These are phyloP conservation scores for Pisolithus tinctorius DNA, from an alignment of 768 basidiomycete genomes.

Conservation along the genomic window DNA sequence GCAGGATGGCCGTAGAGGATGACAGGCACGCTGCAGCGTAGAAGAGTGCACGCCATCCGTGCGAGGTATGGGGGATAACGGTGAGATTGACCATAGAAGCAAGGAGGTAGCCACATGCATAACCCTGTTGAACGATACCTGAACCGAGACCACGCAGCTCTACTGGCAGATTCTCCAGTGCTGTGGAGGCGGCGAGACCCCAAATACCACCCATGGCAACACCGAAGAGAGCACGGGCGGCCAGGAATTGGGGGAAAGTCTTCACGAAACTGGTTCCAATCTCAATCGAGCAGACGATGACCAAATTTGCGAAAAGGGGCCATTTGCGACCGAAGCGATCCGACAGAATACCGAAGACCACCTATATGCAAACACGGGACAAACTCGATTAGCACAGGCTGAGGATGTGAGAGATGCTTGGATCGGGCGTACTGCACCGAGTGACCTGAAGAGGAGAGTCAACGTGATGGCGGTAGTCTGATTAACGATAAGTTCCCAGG, in stretches of 20 bases:
- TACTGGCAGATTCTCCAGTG: slow-evolving; percentile 85
- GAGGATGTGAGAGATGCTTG: neutral
- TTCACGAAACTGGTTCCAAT: slow-evolving; percentile 77
- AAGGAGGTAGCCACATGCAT: slow-evolving; percentile 80
- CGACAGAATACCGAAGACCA: slow-evolving; percentile 76
- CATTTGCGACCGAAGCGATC: slow-evolving; percentile 93
- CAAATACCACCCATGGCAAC: slow-evolving; percentile 88
- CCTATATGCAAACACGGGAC: slow-evolving; percentile 9
- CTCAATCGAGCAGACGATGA: slow-evolving; percentile 65
- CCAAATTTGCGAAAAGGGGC: slow-evolving; percentile 75
- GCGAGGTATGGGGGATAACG: slow-evolving; percentile 30
- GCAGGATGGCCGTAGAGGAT: slow-evolving; percentile 58
- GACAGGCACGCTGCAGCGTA: slow-evolving; percentile 72
- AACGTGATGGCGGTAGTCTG: slow-evolving; percentile 82
- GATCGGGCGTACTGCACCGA: slow-evolving; percentile 49
- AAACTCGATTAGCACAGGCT: too few species aligned
- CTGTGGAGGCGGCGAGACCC: slow-evolving; percentile 76
- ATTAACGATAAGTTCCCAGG: neutral
- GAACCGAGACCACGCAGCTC: slow-evolving; percentile 82
- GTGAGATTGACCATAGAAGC: slow-evolving; percentile 78
- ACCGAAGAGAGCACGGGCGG: slow-evolving; percentile 75
- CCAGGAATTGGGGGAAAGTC: slow-evolving; percentile 75
- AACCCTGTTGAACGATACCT: slow-evolving; percentile 85
- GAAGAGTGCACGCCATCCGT: slow-evolving; percentile 73
- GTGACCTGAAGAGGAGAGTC: slow-evolving; percentile 82